Evolutionary conservation across 75 land plant species (phyloP).

Genomic region (Pinus albicaulis): DNA sequence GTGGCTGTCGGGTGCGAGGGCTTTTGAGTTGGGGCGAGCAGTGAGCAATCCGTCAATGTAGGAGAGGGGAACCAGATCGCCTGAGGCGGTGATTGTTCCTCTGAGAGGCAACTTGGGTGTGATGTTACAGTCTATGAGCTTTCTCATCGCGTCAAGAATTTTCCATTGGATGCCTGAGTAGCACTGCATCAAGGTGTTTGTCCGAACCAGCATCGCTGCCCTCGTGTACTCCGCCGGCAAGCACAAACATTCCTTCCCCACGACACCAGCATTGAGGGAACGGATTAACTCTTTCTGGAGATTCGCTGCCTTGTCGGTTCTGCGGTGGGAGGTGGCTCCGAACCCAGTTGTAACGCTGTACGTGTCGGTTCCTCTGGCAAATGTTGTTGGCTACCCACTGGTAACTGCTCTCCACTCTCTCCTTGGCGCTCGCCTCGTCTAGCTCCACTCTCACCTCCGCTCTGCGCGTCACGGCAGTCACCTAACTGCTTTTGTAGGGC

Average conservation of each 20-base stretch:
- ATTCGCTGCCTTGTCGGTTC: constrained; percentile 45
- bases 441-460: constrained; percentile 33
- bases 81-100: constrained; percentile 38
- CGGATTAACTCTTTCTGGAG: constrained; percentile 72
- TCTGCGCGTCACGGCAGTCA: constrained; percentile 42
- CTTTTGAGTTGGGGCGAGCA: constrained; percentile 25
- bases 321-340: constrained; percentile 61
- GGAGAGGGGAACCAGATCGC: constrained; percentile 33
- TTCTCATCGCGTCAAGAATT: constrained; percentile 21
- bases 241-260: constrained; percentile 24
- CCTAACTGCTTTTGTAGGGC: no score
- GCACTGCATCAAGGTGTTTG: constrained; percentile 44
- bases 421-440: constrained; percentile 35
- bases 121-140: constrained; percentile 15
- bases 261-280: constrained; percentile 63
- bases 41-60: constrained; percentile 28
- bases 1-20: constrained; percentile 8
- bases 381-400: constrained; percentile 51
- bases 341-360: constrained; percentile 74
- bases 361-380: constrained; percentile 38
- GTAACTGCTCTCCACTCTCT: constrained; percentile 39
- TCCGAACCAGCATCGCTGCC: constrained; percentile 34
- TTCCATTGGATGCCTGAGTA: constrained; percentile 51
- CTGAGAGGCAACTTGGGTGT: constrained; percentile 26
- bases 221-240: constrained; percentile 51